Evolutionary conservation across 2,329 filamentous ascomycete genomes (phyloP), one percentile per base, ranked within the genome.

Genomic region (Penicillium frequentans): DNA sequence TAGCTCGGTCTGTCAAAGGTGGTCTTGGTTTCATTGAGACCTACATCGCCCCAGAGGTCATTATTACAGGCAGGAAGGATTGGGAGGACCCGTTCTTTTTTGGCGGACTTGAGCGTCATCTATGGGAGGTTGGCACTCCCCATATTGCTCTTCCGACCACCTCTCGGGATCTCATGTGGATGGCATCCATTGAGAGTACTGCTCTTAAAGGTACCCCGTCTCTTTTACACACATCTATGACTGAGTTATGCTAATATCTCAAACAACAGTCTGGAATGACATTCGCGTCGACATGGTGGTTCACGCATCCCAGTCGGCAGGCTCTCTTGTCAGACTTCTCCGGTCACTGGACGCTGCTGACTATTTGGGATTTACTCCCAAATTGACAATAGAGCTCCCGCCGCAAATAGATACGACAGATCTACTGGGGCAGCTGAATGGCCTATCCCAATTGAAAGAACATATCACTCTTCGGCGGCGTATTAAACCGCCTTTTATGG

Each of bases 341-440:
- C 83, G 84, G 58, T 96, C 92, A 5, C 81, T 99, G 26, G 80
- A 84, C 60, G 77, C 79, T 8, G 91, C 90, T 5, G 91, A 97
- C 70, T 93, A 92, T 70, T 82, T 86, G 47, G 87, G 88, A 0
- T 78, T 82, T 1, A 77, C 84, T 2, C 93, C 93, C 3, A 86
- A 89, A 60, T 78, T 99, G 47, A 96, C 90, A 2, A 86, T 98
- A 49, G 93, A 98, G 69, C 80, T 99, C 8, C 91, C 93, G 0
- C 78, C 84, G 27, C 77, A 85, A 29, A 77, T 93, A 19, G 91
- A 96, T 64, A 72, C 79, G 3, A 80, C 85, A 2, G 75, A 77
- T 14, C 91, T 87, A 62, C 71, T 96, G 11, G 75, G 84, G 47
- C 72, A 68, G 0, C 90, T 91, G 62, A 76, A 79, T 31, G 95